Base-by-base conservation (phyloP, 2,329 filamentous ascomycete genomes). In the Nannizzia gypsea region DNA sequence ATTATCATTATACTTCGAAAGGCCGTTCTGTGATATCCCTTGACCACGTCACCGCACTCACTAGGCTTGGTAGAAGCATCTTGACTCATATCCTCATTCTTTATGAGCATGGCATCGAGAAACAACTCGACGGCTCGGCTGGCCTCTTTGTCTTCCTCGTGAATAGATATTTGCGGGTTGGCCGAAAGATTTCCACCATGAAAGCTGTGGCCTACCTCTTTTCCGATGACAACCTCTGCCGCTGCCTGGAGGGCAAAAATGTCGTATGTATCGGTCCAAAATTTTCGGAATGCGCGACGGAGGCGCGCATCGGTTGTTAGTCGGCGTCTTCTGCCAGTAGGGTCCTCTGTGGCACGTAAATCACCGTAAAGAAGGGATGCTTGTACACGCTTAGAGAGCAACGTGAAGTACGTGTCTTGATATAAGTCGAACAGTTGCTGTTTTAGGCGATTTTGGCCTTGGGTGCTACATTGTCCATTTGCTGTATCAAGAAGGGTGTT, bases 261-360 rank as follows among this genome's bases (percentile, higher is more conserved):
- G 56, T 84, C 75, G 67, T 86, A 87, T 1, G 77, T 80, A 55
- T 81, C 75, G 1, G 81, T 73, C 78, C 82, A 85, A 8, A 85
- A 70, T 57, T 78, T 75, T 44, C 83, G 68, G 63, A 83, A 85
- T 42, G 77, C 78, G 59, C 78, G 80, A 50, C 80, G 78, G 55
- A 82, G 70, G 2, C 83, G 83, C 46, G 86, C 68, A 66, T 87
- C 83, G 26, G 79, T 77, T 34, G 74, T 76, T 31, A 83, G 71
- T 13, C 80, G 73, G 20, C 73, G 71, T 6, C 73, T 74, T 56
- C 74, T 76, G 38, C 70, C 67, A 3, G 81, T 67, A 1, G 78
- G 66, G 42, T 82, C 77, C 57, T 80, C 81, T 0, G 83, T 79
- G 40, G 81, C 75, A 63, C 78, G 79, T 57, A 86, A 68, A 3